These are phyloP conservation scores for Candida tetrigidarum DNA, from an alignment of 1,139 yeast species.

Conservation along the genomic window DNA sequence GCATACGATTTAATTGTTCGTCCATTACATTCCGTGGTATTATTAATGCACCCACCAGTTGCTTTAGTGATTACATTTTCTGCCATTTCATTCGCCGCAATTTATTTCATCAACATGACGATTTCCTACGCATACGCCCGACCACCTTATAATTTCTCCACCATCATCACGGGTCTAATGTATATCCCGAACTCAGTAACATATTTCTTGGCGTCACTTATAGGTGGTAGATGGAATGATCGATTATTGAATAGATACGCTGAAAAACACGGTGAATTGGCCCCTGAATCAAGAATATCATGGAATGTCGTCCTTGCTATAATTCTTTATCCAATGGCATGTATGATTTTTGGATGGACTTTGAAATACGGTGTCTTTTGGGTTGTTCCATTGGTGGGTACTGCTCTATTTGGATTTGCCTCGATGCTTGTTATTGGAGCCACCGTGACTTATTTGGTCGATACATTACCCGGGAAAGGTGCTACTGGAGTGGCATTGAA, in stretches of 20 bases:
- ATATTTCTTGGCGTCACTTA: conserved; percentile 70
- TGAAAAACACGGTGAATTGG: conserved; percentile 58
- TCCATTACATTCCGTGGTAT: conserved; percentile 54
- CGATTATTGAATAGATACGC: conserved; percentile 57
- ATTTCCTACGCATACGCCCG: conserved; percentile 65
- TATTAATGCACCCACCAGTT: conserved; percentile 75
- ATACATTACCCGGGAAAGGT: conserved; percentile 85
- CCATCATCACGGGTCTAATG: conserved; percentile 71
- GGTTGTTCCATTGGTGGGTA: conserved; percentile 79
- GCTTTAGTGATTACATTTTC: conserved; percentile 65
- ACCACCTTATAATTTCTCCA: conserved; percentile 69
- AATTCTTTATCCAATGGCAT: conserved; percentile 61
- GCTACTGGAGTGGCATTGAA: conserved; percentile 89
- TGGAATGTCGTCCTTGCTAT: conserved; percentile 75
- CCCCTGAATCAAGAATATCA: conserved; percentile 81
- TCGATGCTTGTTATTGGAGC: conserved; percentile 86
- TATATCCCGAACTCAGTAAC: conserved; percentile 86
- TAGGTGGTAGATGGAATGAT: conserved; percentile 86
- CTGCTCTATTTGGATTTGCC: conserved; percentile 81
- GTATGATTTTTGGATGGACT: conserved; percentile 84
- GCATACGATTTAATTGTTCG: conserved; percentile 47
- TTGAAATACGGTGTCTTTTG: conserved; percentile 67
- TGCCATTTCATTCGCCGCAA: conserved; percentile 66
- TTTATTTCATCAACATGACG: conserved; percentile 78
- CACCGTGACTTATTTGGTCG: conserved; percentile 80